Evolutionary conservation across 495 filamentous ascomycete genomes (phyloP).

Genomic region (Penicillium parvum): DNA sequence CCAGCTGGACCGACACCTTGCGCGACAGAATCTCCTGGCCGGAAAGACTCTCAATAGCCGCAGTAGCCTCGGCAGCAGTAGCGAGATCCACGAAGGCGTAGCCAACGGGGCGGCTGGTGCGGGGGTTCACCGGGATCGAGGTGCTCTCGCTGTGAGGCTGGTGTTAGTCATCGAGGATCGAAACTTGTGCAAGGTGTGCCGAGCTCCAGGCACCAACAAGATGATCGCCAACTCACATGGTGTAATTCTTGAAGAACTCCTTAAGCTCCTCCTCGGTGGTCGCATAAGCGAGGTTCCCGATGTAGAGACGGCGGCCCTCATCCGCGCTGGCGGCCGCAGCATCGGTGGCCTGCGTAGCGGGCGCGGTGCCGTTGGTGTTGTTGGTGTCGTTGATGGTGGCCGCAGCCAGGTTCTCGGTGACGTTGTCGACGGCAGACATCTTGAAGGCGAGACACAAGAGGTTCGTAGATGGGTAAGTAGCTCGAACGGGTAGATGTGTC

Average conservation of each 20-base stretch:
- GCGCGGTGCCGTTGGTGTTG: constrained; percentile 77
- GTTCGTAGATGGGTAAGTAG: constrained; percentile 15
- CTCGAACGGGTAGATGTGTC: constrained; percentile 29
- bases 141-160: constrained; percentile 74
- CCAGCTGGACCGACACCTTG: constrained; percentile 98
- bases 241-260: constrained; percentile 96
- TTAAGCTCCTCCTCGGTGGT: constrained; percentile 99
- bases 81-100: constrained; percentile 98
- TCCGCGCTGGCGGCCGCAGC: constrained; percentile 94
- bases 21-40: constrained; percentile 95
- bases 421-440: constrained; percentile 56
- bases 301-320: constrained; percentile 97
- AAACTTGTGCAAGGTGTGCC: not conserved
- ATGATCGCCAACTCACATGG: constrained; percentile 72
- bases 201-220: not conserved
- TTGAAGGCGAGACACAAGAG: constrained; percentile 41
- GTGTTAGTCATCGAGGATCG: constrained; percentile 14
- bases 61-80: constrained; percentile 87
- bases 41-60: constrained; percentile 89
- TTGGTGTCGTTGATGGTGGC: constrained; percentile 50
- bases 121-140: constrained; percentile 98
- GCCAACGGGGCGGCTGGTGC: constrained; percentile 94
- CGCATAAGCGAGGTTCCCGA: constrained; percentile 99
- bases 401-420: constrained; percentile 47
- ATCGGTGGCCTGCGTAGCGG: constrained; percentile 64